phyloP scores from a whole-genome alignment of 495 filamentous ascomycete species.

The Tuber microsphaerosporum region DNA sequence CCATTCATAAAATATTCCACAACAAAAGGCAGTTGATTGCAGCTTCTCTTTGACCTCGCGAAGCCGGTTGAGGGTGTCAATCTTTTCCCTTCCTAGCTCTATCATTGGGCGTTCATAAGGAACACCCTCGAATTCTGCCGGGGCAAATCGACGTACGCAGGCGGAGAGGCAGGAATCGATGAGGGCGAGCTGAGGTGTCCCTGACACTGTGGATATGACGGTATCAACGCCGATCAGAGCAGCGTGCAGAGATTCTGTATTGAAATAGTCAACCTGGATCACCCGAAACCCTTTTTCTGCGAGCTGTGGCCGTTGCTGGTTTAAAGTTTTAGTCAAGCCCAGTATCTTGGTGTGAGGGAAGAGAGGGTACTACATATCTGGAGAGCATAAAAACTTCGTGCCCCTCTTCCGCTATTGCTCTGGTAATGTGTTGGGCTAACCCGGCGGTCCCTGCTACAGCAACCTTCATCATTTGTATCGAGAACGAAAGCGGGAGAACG shows the following conservation, averaged over 20 bases:
- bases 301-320: conserved; percentile 44
- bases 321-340: conserved; percentile 41
- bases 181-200: conserved; percentile 58
- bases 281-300: conserved; percentile 49
- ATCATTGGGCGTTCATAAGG: conserved; percentile 45
- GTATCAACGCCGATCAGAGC: conserved; percentile 64
- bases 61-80: conserved; percentile 52
- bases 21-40: conserved; percentile 61
- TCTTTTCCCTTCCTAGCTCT: conserved; percentile 51
- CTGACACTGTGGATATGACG: conserved; percentile 66
- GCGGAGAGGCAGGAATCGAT: conserved; percentile 63
- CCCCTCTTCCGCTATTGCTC: conserved; percentile 52
- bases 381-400: conserved; percentile 66
- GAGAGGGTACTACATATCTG: conserved; percentile 48
- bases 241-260: conserved; percentile 52
- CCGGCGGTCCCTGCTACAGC: conserved; percentile 67
- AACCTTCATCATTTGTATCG: conserved; percentile 56
- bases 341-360: conserved; percentile 32
- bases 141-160: conserved; percentile 61
- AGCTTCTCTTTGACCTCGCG: conserved; percentile 48
- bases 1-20: conserved; percentile 69
- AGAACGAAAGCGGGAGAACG: background rate
- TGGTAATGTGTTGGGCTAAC: conserved; percentile 58
- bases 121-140: conserved; percentile 66
- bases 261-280: conserved; percentile 57